Base-by-base conservation (phyloP, 805 yeast genomes). In the Kuraishia hungarica region DNA sequence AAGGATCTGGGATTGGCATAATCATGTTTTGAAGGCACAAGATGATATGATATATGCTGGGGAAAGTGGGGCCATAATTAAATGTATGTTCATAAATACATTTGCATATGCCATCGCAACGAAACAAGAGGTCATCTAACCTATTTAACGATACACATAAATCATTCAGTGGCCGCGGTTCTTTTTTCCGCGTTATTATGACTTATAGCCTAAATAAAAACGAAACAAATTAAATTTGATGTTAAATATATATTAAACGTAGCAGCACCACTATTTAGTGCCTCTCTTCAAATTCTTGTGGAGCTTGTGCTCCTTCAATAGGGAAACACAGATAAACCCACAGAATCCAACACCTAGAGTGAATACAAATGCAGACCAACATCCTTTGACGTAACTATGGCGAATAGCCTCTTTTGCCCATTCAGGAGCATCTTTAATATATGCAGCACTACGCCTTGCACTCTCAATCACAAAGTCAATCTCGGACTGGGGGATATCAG, bases 1-100 rank as follows among this genome's bases (percentile, higher is more conserved):
- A 92, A 90, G 71, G 97, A 92, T 69, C 73, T 90, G 51, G 86
- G 82, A 1, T 55, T 79, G 43, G 43, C 43, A 35, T 35, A 35
- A 26, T 26, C 29, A 6, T 26, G 29, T 26, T 26, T 26, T 26
- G 29, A 26, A 10, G 10, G 29, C 29, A 26, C 29, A 5, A 10
- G 29, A 26, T 26, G 29, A 10, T n/a, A n/a, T 26, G 29, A 26
- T 26, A 26, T 10, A 26, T 26, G 10, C 10, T 10, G 10, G 29
- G 29, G 10, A 26, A 10, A 26, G 5, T 6, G 29, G 8, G 29
- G 29, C 29, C 29, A 26, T 5, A 26, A 26, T 26, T n/a, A 10
- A 26, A 26, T 26, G 10, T 26, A 26, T 26, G 29, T 26, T 26
- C 10, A 26, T 26, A 26, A 6, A 26, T 26, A 10, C 29, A 5